These are phyloP conservation scores for Ligustrum vulgare DNA, from an alignment of 257 asterid genomes.

Conservation along the genomic window DNA sequence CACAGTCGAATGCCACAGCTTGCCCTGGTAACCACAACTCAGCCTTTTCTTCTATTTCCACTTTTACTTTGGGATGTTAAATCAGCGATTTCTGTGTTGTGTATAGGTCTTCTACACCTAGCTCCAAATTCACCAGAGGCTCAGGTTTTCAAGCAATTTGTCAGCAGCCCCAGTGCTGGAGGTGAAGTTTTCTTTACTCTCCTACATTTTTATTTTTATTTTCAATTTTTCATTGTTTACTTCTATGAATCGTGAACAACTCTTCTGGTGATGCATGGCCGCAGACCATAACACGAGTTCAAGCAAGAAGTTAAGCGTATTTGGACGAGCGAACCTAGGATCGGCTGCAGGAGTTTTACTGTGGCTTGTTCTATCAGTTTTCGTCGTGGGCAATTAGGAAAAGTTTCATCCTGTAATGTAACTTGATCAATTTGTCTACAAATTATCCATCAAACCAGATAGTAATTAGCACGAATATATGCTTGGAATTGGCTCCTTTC, in stretches of 20 bases:
- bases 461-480: neutral
- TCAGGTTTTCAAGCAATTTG: conserved; percentile 40
- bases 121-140: conserved; percentile 52
- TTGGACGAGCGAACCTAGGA: conserved; percentile 11
- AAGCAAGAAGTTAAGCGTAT: conserved; percentile 20
- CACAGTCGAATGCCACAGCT: conserved; percentile 22
- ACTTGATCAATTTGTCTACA: neutral
- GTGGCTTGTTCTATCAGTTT: conserved; percentile 25
- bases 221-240: neutral
- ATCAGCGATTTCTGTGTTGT: neutral
- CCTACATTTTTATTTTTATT: too few species aligned
- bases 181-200: conserved; percentile 15
- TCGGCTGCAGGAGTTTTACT: conserved; percentile 18
- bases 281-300: conserved; percentile 29
- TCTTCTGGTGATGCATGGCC: neutral
- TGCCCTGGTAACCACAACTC: conserved; percentile 31
- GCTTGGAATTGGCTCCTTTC: neutral
- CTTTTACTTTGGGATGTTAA: neutral
- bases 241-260: neutral
- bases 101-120: conserved; percentile 43
- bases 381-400: conserved; percentile 13
- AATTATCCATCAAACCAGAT: neutral
- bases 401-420: neutral
- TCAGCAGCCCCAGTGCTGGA: conserved; percentile 14
- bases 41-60: neutral